Evolutionary conservation across 495 filamentous ascomycete genomes (phyloP).

Genomic region (Xylaria nigripes): DNA sequence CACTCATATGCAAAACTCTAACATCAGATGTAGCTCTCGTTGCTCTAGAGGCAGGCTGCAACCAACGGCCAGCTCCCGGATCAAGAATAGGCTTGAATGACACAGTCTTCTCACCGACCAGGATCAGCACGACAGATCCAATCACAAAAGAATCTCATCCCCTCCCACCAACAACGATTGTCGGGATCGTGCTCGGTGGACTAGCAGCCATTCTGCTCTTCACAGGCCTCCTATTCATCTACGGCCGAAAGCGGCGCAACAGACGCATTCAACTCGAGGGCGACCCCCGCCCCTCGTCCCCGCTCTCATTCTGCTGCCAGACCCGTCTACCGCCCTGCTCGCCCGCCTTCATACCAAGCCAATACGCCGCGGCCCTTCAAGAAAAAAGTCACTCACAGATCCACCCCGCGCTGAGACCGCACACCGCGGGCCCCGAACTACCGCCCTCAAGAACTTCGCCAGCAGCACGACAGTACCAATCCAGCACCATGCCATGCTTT

Average conservation of each 20-base stretch:
- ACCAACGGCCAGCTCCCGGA: conserved; percentile 37
- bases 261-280: conserved; percentile 24
- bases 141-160: conserved; percentile 12
- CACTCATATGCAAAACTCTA: conserved; percentile 2
- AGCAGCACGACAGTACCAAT: conserved; percentile 2
- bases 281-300: conserved; percentile 29
- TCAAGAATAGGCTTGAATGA: conserved; percentile 36
- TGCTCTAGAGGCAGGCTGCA: conserved; percentile 42
- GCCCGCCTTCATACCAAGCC: conserved; percentile 29
- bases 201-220: conserved; percentile 26
- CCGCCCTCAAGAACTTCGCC: conserved; percentile 1
- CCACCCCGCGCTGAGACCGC: conserved; percentile 13
- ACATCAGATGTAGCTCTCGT: conserved; percentile 29
- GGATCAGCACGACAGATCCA: conserved; percentile 35
- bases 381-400: conserved; percentile 14
- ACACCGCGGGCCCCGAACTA: conserved; percentile 14
- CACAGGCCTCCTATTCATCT: conserved; percentile 29
- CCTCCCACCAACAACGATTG: conserved; percentile 28
- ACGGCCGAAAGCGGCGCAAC: conserved; percentile 33
- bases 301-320: conserved; percentile 43
- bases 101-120: conserved; percentile 36
- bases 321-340: conserved; percentile 34
- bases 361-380: conserved; percentile 13
- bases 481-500: conserved; percentile 1
- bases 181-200: conserved; percentile 28